A percentile compares a stretch with the other conserved stretches of the same genome.
Conservation (phyloP, 345 rosid species). For the Ceriops zippeliana region DNA sequence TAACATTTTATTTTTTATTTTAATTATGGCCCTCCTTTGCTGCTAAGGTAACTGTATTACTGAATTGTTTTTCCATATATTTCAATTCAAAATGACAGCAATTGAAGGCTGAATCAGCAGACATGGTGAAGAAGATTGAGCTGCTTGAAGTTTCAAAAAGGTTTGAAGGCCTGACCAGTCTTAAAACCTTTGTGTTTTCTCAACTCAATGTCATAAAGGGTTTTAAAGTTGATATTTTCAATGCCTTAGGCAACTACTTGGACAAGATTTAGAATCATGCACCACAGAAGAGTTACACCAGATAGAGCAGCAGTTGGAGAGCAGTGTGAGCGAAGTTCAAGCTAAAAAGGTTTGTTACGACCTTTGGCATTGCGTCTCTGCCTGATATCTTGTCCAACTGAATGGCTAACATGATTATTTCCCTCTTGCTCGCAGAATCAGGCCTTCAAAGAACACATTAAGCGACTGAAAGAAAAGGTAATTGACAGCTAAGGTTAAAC, state of each 20-base stretch:
- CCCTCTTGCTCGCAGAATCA: constrained; percentile 45
- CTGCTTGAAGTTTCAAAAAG: constrained; percentile 68
- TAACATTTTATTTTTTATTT: not conserved
- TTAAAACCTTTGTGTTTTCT: not conserved
- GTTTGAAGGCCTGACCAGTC: constrained; percentile 18
- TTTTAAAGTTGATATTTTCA: not conserved
- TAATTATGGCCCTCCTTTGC: not conserved
- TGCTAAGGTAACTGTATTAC: too few relatives aligned
- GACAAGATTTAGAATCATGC: constrained; percentile 37
- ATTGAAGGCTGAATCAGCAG: constrained; percentile 67
- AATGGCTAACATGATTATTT: not conserved
- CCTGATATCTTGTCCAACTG: not conserved
- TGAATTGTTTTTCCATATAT: not conserved
- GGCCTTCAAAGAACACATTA: constrained; percentile 66
- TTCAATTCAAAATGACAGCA: constrained; percentile 44
- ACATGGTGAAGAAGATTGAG: constrained; percentile 76
- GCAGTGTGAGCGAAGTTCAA: constrained; percentile 31
- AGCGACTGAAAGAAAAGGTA: constrained; percentile 68
- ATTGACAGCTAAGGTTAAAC: not conserved
- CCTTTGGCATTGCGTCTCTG: not conserved
- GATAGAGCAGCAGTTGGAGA: constrained; percentile 41
- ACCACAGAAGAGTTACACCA: constrained; percentile 36
- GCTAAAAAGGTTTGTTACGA: constrained; percentile 32
- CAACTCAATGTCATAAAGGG: not conserved
- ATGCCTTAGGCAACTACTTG: constrained; percentile 35